These are phyloP conservation scores for Mortierella sp. DNA, from an alignment of 371 early-diverging fungal species.

Conservation along the genomic window DNA sequence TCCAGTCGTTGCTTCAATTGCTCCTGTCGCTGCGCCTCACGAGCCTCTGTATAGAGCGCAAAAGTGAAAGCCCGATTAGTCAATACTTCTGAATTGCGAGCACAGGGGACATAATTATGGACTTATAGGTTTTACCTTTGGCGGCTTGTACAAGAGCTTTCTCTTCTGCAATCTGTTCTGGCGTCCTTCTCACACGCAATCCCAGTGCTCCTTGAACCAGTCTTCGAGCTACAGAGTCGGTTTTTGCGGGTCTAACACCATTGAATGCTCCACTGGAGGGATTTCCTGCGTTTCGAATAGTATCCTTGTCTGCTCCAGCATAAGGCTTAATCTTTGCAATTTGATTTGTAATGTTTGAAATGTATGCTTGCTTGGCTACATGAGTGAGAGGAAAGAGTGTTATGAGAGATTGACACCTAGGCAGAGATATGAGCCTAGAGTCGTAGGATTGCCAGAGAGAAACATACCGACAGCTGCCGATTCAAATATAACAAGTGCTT, in stretches of 20 bases:
- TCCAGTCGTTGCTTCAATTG: conserved; percentile 35
- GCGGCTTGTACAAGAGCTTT: conserved; percentile 50
- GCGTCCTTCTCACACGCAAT: conserved; percentile 57
- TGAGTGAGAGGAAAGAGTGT: not conserved
- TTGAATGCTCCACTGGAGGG: conserved; percentile 47
- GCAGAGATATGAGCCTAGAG: not conserved
- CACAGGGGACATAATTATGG: not conserved
- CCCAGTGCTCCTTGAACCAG: conserved; percentile 66
- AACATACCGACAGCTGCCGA: conserved; percentile 72
- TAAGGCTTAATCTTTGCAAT: conserved; percentile 50
- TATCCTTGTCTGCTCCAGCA: conserved; percentile 44
- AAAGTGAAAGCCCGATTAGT: not conserved
- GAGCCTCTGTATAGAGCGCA: conserved; percentile 27
- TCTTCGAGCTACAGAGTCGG: conserved; percentile 66
- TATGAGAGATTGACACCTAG: no score
- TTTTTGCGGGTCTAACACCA: conserved; percentile 61
- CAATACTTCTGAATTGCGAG: not conserved
- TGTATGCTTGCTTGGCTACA: conserved; percentile 51
- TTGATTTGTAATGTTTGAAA: conserved; percentile 29
- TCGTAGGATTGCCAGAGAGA: not conserved
- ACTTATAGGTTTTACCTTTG: conserved; percentile 22
- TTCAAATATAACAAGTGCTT: conserved; percentile 80
- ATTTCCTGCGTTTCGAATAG: conserved; percentile 28
- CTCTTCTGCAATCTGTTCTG: conserved; percentile 62
- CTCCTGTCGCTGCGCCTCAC: conserved; percentile 43